Base-by-base conservation (phyloP, 441 rosid genomes). In the Melastoma candidum region DNA sequence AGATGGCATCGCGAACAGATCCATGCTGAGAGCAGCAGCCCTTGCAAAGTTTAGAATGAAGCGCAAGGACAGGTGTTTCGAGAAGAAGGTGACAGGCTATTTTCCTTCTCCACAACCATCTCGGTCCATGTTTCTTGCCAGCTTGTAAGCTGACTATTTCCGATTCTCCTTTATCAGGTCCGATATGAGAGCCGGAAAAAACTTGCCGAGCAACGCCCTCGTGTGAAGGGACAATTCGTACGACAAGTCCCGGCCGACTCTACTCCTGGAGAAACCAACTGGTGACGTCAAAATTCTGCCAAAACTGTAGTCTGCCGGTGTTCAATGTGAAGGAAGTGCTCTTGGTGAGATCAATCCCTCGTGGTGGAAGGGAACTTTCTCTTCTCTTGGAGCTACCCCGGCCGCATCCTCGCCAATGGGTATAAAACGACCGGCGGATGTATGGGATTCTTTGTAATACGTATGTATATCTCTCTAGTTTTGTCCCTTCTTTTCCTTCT, bases 191-290 rank as follows among this genome's bases (percentile, higher is more conserved):
- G 82, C 76, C 63, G 93, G 70, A 84, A 87, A 75, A 75, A 71
- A 66, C 64, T 87, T 17, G 95, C 95, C 48, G 93, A 87, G 67
- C 81, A 82, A 63, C 87, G 93, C 14, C 95, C 95, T 32, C 68
- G 93, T 47, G 90, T 87, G 46, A 87, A 72, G 70, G 95, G 95
- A 14, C 95, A 87, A 65, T 84, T 87, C 68, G 85, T 87, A 58
- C 87, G 90, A 54, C 83, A 69, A 66, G 64, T 44, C 13, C 69
- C 48, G 57, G 45, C 39, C 54, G 58, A 66, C n/a, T 2, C 58
- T 32, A 32, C 41, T 32, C 41, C 8, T 8, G 7, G 41, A 32
- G 41, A 32, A 32, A 32, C 41, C 41, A 32, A 32, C 22, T 17
- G 22, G 22, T 17, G 22, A 17, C 22, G 22, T 17, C 22, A 17